A percentile compares a stretch with the other conserved stretches of the same genome.
phyloP scores from a whole-genome alignment of 495 filamentous ascomycete genomes.

The Aspergillus sclerotioniger region DNA sequence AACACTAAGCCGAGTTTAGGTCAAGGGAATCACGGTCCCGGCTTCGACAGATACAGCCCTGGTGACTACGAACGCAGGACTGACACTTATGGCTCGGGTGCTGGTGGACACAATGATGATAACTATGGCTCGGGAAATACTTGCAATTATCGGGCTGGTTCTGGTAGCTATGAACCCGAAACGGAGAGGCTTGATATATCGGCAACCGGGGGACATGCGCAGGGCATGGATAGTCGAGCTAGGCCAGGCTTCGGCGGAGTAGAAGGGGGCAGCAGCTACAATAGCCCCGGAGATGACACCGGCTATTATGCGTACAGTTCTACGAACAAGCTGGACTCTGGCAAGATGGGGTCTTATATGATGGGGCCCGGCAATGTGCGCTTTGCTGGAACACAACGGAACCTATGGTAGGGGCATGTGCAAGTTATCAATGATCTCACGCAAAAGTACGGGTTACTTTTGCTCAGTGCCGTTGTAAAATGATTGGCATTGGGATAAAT shows the following conservation, averaged over 20 bases:
- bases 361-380: slow-evolving; percentile 10
- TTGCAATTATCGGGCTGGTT: slow-evolving; percentile 18
- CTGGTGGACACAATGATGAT: slow-evolving; percentile 8
- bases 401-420: slow-evolving; percentile 14
- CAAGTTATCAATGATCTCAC: not conserved
- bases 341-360: slow-evolving; percentile 2
- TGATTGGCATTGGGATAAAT: not conserved
- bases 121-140: slow-evolving; percentile 19
- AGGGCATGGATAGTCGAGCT: not conserved
- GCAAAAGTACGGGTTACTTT: not conserved
- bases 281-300: slow-evolving; percentile 17
- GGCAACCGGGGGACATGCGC: slow-evolving; percentile 3
- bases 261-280: slow-evolving; percentile 35
- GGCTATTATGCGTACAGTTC: slow-evolving; percentile 9
- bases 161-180: slow-evolving; percentile 6
- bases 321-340: slow-evolving; percentile 11
- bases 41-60: not conserved
- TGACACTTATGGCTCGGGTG: slow-evolving; percentile 8
- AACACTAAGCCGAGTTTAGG: slow-evolving; percentile 5
- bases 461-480: not conserved
- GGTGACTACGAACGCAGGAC: slow-evolving; percentile 28
- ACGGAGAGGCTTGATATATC: too few species aligned
- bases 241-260: slow-evolving; percentile 24
- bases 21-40: slow-evolving; percentile 26
- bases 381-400: slow-evolving; percentile 11